Base-by-base conservation (phyloP, 1,284 basidiomycete species). In the Trametes sp. region DNA sequence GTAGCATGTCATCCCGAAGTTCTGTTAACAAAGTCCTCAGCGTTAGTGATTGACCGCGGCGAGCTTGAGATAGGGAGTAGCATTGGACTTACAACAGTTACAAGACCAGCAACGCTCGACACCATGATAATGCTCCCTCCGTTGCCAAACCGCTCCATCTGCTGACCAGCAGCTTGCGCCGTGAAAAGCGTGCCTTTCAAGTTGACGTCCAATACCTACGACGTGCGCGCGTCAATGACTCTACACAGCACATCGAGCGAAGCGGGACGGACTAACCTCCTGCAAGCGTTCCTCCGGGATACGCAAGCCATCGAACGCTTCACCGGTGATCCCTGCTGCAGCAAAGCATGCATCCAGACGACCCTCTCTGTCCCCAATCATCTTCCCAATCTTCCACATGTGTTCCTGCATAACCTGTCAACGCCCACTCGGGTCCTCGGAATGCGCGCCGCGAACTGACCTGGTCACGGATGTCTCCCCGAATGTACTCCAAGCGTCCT, bases 71-170 rank as follows among this genome's bases (percentile, higher is more conserved):
- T n/a, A n/a, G n/a, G n/a, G n/a, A n/a, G n/a, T n/a, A n/a, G n/a
- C n/a, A n/a, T n/a, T n/a, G n/a, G n/a, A n/a, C 19, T 13, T 10
- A 28, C 26, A 21, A 94, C 94, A 56, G 92, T 89, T 65, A 94
- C 87, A 52, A 86, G 87, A 19, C 93, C 94, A 38, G 89, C 90
- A 89, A 96, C 94, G 61, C 91, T 94, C 14, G 91, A 92, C 68
- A 95, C 88, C 63, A 94, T 75, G 63, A 94, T 84, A 66, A 95
- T 93, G 68, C 91, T 94, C 0, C 93, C 94, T 4, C 82, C 81
- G 19, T 81, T 84, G 2, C 85, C 84, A 66, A 89, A 91, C 31
- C 86, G 82, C 21, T 73, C 78, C 90, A 93, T 94, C 76, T 92
- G 87, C 62, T 86, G 81, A 1, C 91, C 93, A 4, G 88, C 92